phyloP scores from a whole-genome alignment of 139 green algal species.

The Closterium sp. region DNA sequence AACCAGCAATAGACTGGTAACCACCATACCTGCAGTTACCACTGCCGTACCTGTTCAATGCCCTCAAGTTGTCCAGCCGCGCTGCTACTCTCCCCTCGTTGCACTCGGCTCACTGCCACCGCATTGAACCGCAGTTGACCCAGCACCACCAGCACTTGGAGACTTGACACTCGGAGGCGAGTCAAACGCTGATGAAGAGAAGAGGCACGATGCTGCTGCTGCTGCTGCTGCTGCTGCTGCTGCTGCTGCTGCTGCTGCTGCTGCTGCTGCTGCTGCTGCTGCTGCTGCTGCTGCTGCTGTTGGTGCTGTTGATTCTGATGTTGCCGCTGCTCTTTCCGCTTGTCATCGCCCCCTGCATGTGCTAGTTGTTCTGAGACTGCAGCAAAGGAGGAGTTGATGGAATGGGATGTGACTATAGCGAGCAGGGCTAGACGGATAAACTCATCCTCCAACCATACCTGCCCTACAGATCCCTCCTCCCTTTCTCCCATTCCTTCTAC shows the following conservation, averaged over 20 bases:
- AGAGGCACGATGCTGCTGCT: neutral
- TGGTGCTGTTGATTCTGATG: no score
- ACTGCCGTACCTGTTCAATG: no score
- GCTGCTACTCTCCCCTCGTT: neutral
- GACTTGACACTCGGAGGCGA: neutral
- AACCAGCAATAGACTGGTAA: no score
- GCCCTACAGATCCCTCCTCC: neutral
- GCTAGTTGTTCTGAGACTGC: neutral
- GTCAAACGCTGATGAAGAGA: neutral
- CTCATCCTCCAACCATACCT: neutral
- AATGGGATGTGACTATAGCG: neutral
- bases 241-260: no score
- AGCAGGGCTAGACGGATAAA: neutral
- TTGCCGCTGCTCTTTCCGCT: no score
- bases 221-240: no score
- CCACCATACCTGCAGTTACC: no score
- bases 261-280: no score
- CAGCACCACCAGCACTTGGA: neutral
- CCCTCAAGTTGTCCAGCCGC: no score
- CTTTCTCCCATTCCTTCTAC: neutral
- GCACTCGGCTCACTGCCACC: neutral
- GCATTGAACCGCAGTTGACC: neutral
- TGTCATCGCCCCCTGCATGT: neutral
- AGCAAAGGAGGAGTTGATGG: neutral
- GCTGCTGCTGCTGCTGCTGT: no score